Evolutionary conservation across 768 basidiomycete species (phyloP), one percentile per base, ranked within the genome.

Genomic region (Boletus tylopilopsis): DNA sequence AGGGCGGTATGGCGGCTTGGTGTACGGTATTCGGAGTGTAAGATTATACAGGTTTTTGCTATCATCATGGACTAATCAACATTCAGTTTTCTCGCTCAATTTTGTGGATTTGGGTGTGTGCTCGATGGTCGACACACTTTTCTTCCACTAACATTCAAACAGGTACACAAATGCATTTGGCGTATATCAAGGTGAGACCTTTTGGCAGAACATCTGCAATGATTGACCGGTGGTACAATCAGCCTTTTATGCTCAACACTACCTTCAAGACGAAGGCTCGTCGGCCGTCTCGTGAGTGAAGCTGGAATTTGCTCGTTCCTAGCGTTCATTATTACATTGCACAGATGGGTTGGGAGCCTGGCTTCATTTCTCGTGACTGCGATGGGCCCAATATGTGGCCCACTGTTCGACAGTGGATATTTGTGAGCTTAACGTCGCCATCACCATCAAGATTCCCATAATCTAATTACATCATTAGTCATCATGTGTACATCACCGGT

Each of bases 281-380:
- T 66, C 62, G 5, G 39, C 64, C 8, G 16, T 65, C 40, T 66
- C 64, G 61, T 63, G 23, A 40, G 63, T 43, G 15, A 12, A 32
- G 12, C 24, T 12, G 5, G 15, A n/a, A 16, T 9, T 34, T n/a
- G n/a, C 33, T 12, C 13, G 2, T 15, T 7, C 13, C 7, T 18
- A 13, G 33, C 7, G 2, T 16, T 44, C 2, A 45, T 23, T 5
- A 16, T 8, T 15, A n/a, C 21, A n/a, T 45, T n/a, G 8, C 34
- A 5, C n/a, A 64, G 64, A 46, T 65, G 64, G 63, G 57, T 65
- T 10, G 64, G 64, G 22, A 56, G 64, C 42, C 22, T 66, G 34
- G 24, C 23, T n/a, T 12, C 42, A 0, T 56, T 64, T 35, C 53
- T 65, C 2, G 25, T 57, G 6, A 57, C 59, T 9, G 55, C 21